Percentiles rank a stretch among this genome's conserved stretches.
Conservation (phyloP, 1,284 basidiomycete genomes). For the Polyporus tsugae region DNA sequence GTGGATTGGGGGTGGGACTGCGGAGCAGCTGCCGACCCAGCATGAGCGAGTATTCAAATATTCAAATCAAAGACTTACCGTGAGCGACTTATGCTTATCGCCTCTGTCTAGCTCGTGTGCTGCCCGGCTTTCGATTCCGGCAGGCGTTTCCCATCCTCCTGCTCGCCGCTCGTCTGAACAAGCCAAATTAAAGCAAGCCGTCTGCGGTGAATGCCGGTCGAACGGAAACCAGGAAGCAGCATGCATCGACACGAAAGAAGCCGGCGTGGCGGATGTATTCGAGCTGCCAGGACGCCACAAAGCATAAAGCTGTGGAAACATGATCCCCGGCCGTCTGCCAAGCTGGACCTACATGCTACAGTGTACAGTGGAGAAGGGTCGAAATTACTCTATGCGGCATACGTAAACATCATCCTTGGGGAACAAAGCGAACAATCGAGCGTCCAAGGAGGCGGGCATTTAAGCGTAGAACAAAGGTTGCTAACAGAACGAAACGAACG, state of each 20-base stretch:
- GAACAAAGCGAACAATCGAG: conserved; percentile 5
- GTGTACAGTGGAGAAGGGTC: conserved; percentile 1
- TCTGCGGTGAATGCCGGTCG: conserved; percentile 11
- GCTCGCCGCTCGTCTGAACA: neutral
- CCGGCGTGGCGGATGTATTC: neutral
- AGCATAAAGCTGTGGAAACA: neutral
- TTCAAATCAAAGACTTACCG: neutral
- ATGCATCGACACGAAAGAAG: conserved; percentile 1
- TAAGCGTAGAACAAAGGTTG: conserved; percentile 22
- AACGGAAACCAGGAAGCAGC: conserved; percentile 11
- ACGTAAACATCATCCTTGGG: conserved; percentile 11
- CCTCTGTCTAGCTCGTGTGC: neutral
- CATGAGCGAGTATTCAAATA: neutral
- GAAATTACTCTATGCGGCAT: conserved; percentile 26
- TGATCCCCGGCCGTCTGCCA: neutral
- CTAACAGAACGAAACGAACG: conserved; percentile 13
- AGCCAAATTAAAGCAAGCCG: conserved; percentile 4
- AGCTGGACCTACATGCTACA: conserved; percentile 4
- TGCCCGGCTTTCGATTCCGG: neutral
- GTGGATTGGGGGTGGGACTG: neutral
- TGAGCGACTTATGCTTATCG: neutral
- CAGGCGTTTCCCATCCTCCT: neutral
- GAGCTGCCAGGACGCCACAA: conserved; percentile 10
- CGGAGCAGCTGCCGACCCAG: neutral
- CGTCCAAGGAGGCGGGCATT: conserved; percentile 13